A percentile compares a stretch with the other conserved stretches of the same genome.
Conservation (phyloP, 2,329 filamentous ascomycete species). For the Malbranchea zuffiana region DNA sequence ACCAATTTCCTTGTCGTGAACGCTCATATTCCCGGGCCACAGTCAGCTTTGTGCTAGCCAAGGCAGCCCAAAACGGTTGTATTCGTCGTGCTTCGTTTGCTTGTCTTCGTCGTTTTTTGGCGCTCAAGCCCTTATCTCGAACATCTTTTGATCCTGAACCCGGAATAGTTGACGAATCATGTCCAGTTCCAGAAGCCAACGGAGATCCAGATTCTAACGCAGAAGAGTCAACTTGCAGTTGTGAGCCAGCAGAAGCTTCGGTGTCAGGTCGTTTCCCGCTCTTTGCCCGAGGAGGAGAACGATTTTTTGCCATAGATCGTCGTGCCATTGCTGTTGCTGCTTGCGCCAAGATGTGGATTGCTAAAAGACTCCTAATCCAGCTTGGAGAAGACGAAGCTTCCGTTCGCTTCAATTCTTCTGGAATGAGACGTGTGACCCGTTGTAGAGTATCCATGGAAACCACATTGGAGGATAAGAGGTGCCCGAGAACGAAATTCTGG, state of each 20-base stretch:
- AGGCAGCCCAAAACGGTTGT: conserved; percentile 86
- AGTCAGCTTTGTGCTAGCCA: conserved; percentile 93
- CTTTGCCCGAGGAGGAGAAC: conserved; percentile 31
- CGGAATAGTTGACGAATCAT: conserved; percentile 38
- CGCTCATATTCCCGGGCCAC: conserved; percentile 86
- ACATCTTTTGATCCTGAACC: conserved; percentile 39
- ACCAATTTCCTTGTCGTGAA: conserved; percentile 41
- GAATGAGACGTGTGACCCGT: conserved; percentile 35
- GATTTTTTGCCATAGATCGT: conserved; percentile 37
- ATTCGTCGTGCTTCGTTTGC: conserved; percentile 81
- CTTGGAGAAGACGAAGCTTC: conserved; percentile 34
- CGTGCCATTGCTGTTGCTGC: conserved; percentile 39
- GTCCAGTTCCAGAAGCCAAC: conserved; percentile 30
- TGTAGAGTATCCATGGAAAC: conserved; percentile 34
- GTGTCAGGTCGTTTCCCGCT: conserved; percentile 36
- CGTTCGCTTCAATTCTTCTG: conserved; percentile 33
- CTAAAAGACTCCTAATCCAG: conserved; percentile 39
- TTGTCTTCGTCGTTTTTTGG: conserved; percentile 80
- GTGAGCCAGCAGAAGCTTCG: conserved; percentile 36
- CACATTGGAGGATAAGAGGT: conserved; percentile 36
- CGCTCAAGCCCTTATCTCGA: conserved; percentile 49
- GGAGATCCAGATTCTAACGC: conserved; percentile 31
- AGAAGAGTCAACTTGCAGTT: conserved; percentile 33
- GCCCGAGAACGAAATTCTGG: conserved; percentile 40
- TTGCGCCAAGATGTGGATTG: conserved; percentile 40